Percentiles rank a stretch among this genome's conserved stretches.
These are phyloP conservation scores for Linnemannia schmuckeri DNA, from an alignment of 192 early-diverging fungal genomes.

Conservation along the genomic window DNA sequence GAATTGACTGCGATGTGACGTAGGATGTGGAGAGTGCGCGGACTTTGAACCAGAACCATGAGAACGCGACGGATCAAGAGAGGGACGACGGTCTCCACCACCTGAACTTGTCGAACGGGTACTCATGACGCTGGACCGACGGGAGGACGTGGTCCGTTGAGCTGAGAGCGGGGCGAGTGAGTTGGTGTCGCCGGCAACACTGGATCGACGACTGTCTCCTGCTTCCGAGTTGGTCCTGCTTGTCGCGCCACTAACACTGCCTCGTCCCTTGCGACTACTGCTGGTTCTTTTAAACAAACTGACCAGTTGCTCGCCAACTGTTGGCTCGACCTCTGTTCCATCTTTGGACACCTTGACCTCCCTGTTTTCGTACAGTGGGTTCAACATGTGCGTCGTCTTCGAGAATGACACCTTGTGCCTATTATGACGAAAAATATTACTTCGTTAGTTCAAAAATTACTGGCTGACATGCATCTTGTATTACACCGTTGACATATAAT, in stretches of 20 bases:
- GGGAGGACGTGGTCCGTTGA: slow-evolving; percentile 27
- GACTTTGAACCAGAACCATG: slow-evolving; percentile 12
- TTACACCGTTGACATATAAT: not conserved
- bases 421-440: not conserved
- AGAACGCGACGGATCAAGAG: slow-evolving; percentile 23
- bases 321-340: slow-evolving; percentile 61
- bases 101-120: slow-evolving; percentile 24
- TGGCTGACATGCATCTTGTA: too few relatives aligned
- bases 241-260: slow-evolving; percentile 10
- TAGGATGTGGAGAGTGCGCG: not conserved
- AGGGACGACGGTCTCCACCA: slow-evolving; percentile 28
- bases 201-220: slow-evolving; percentile 34
- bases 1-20: slow-evolving; percentile 19
- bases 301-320: slow-evolving; percentile 57
- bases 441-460: not conserved
- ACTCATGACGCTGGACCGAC: slow-evolving; percentile 47
- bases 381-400: slow-evolving; percentile 59
- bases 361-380: slow-evolving; percentile 61
- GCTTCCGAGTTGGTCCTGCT: slow-evolving; percentile 38
- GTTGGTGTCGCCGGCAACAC: slow-evolving; percentile 21
- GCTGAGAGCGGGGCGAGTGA: slow-evolving; percentile 13
- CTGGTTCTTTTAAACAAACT: slow-evolving; percentile 50
- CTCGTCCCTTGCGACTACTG: slow-evolving; percentile 14
- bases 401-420: slow-evolving; percentile 62
- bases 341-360: slow-evolving; percentile 65